Conservation (phyloP, 345 rosid genomes). For the Populus alba region DNA sequence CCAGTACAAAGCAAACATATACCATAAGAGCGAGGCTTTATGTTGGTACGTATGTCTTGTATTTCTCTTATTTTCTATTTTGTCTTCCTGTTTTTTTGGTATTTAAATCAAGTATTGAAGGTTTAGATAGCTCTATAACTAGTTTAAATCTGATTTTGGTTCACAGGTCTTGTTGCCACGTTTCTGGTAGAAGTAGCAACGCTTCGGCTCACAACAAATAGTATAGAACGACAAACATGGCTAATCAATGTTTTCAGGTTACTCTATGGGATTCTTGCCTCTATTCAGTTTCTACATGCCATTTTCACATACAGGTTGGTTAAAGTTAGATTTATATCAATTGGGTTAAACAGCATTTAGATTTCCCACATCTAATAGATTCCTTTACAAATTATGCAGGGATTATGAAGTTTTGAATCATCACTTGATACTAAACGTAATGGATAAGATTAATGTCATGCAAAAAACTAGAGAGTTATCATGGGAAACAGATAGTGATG, state of each 20-base stretch:
- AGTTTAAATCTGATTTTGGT: background rate
- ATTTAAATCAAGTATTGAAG: no score
- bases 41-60: slow-evolving; percentile 43
- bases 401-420: slow-evolving; percentile 79
- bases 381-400: slow-evolving; percentile 32
- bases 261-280: slow-evolving; percentile 39
- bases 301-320: slow-evolving; percentile 63
- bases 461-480: slow-evolving; percentile 31
- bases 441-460: slow-evolving; percentile 62
- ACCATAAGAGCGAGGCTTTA: slow-evolving; percentile 66
- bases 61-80: background rate
- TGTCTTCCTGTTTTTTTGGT: no score
- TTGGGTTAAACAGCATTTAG: background rate
- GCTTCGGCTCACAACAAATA: slow-evolving; percentile 36
- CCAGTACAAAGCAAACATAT: slow-evolving; percentile 91
- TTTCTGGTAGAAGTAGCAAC: slow-evolving; percentile 52
- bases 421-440: slow-evolving; percentile 45
- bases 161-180: slow-evolving; percentile 54
- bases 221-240: slow-evolving; percentile 50
- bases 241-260: slow-evolving; percentile 39
- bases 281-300: slow-evolving; percentile 57
- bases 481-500: slow-evolving; percentile 45
- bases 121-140: no score
- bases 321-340: no score
- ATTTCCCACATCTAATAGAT: background rate